phyloP scores from a whole-genome alignment of 148 eudicot species.

The Fagopyrum homotropicum region DNA sequence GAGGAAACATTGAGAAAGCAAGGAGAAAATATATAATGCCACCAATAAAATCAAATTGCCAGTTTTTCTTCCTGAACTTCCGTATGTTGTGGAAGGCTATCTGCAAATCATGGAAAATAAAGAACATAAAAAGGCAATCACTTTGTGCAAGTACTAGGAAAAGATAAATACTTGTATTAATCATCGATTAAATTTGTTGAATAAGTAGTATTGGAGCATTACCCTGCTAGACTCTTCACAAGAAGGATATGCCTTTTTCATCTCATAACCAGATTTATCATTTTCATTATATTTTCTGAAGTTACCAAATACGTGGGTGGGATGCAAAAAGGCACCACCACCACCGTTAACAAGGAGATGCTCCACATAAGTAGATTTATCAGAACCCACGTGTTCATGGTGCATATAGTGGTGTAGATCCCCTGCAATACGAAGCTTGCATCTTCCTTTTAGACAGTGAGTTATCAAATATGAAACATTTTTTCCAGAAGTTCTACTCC shows the following conservation, averaged over 20 bases:
- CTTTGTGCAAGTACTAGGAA: not conserved
- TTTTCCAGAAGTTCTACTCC: constrained; percentile 75
- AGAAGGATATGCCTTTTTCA: constrained; percentile 83
- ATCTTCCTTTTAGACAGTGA: constrained; percentile 76
- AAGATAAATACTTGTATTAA: not conserved
- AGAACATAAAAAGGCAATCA: not conserved
- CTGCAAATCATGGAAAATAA: constrained; percentile 30
- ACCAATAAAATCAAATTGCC: constrained; percentile 98
- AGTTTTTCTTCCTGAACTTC: constrained; percentile 97
- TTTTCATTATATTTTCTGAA: constrained; percentile 50
- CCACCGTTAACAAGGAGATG: constrained; percentile 94
- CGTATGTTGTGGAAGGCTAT: constrained; percentile 95
- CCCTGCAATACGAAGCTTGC: constrained; percentile 93
- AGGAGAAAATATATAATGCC: constrained; percentile 89
- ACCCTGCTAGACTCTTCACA: constrained; percentile 98
- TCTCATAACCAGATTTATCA: constrained; percentile 54
- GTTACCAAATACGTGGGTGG: constrained; percentile 84
- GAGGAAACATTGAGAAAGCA: constrained; percentile 97
- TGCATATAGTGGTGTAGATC: constrained; percentile 99
- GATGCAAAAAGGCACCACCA: constrained; percentile 99
- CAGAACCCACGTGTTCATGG: constrained; percentile 71
- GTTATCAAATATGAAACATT: constrained; percentile 70
- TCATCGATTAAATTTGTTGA: too few relatives aligned
- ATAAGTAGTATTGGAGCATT: not conserved
- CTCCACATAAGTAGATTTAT: constrained; percentile 77